Base-by-base conservation (phyloP, 108 stramenopile species). In the Aurantiochytrium sp. region DNA sequence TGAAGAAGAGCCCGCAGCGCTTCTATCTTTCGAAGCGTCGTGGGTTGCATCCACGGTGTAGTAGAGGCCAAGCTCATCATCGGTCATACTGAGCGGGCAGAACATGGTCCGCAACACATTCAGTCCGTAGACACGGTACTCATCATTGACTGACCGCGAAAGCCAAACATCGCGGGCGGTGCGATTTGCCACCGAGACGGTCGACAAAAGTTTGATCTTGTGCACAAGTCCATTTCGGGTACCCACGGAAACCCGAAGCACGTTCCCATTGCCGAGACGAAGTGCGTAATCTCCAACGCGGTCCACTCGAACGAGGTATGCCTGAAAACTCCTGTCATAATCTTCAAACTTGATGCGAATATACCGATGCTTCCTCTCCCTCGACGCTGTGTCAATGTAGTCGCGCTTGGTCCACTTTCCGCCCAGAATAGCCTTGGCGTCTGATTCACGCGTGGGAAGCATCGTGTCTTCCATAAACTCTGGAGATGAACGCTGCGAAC, bases 341-440 rank as follows among this genome's bases (percentile, higher is more conserved):
- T 83, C 49, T 10, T 83, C 73, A 4, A 83, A 83, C 51, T 83
- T 83, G n/a, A 83, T 53, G 44, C 73, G 73, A 12, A 83, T 83
- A 53, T 21, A 83, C 16, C 73, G 73, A 10, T 28, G 6, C 44
- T 83, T 47, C 49, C 2, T 21, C 3, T 10, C 3, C n/a, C 23
- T 44, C n/a, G 49, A 10, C 5, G 8, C 45, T 16, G 10, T 21
- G 51, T 51, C 49, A 6, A 83, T n/a, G 21, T 53, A 12, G 51
- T 83, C 73, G 12, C 28, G 49, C 28, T 51, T 83, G 21, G 28
- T 25, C 64, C 64, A 69, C 35, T 6, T 69, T 8, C 18, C 18
- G 14, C 64, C 64, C 10, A 69, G 3, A 42, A 69, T 69, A 6
- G 64, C 64, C 35, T 69, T 28, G 25, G 64, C 35, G 0, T 14